Evolutionary conservation across 2,329 filamentous ascomycete species (phyloP).

Genomic region (Ophiostoma australiae): DNA sequence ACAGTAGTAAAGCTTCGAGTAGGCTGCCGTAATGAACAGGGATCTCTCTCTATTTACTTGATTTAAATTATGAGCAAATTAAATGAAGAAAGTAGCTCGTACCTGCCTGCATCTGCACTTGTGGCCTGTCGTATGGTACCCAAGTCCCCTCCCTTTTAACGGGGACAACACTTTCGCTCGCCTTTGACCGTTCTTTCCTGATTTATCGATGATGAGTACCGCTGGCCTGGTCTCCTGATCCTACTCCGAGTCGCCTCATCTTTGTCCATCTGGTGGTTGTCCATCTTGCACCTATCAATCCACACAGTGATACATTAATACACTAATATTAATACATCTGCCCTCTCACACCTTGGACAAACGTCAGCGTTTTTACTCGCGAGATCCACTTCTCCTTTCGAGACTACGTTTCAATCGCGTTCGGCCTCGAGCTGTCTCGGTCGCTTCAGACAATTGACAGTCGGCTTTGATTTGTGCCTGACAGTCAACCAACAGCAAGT

Average conservation of each 20-base stretch:
- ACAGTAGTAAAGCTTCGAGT: no score
- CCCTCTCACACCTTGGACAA: not conserved
- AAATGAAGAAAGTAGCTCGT: not conserved
- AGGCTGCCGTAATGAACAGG: not conserved
- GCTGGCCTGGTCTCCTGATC: not conserved
- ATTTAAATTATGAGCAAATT: not conserved
- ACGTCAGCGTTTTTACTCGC: slow-evolving; percentile 5
- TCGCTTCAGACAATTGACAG: not conserved
- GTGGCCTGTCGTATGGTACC: not conserved
- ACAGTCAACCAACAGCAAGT: not conserved
- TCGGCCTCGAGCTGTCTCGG: not conserved
- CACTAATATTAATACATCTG: not conserved
- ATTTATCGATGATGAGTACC: not conserved
- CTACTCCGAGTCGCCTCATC: not conserved
- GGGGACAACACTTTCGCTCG: not conserved
- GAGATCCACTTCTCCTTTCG: slow-evolving; percentile 16
- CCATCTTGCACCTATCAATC: not conserved
- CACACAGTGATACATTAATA: no score
- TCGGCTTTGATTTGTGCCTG: not conserved
- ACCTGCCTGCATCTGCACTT: not conserved
- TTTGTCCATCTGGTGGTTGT: not conserved
- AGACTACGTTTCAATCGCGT: not conserved
- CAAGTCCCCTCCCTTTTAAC: not conserved
- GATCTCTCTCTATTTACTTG: not conserved
- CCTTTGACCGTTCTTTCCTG: not conserved